Conservation (phyloP, 257 asterid species). For the Przewalskia tangutica region DNA sequence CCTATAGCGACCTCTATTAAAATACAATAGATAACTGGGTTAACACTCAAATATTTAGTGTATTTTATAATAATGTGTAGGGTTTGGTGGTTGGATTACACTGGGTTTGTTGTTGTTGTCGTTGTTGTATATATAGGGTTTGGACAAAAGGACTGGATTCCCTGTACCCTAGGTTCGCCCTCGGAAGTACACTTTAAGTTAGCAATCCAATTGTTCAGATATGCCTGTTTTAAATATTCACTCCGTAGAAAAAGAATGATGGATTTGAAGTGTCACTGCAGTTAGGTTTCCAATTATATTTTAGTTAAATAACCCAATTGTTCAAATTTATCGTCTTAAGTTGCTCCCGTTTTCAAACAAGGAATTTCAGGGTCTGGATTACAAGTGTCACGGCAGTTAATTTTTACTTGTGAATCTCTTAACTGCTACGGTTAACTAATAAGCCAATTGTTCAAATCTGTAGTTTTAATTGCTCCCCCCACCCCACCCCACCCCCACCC, state of each 20-base stretch:
- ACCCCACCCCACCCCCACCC: no score
- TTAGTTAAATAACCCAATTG: background rate
- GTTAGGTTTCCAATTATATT: no score
- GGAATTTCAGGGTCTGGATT: background rate
- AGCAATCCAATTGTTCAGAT: background rate
- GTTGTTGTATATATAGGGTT: no score
- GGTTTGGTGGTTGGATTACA: no score
- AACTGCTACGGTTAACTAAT: background rate
- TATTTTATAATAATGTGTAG: no score
- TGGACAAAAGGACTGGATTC: no score
- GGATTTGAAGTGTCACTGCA: background rate
- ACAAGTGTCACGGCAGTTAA: background rate
- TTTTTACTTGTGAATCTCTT: background rate
- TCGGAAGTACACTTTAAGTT: background rate
- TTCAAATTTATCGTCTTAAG: background rate
- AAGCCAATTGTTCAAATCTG: background rate
- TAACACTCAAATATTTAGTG: background rate
- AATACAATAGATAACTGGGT: no score
- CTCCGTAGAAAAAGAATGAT: background rate
- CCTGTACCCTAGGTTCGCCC: no score
- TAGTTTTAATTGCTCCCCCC: background rate
- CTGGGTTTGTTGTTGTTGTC: no score
- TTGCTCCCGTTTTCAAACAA: background rate
- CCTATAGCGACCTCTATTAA: no score
- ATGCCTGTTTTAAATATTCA: background rate